Evolutionary conservation across 805 yeast species (phyloP).

Genomic region (Saccharomyces kudriavzevii): DNA sequence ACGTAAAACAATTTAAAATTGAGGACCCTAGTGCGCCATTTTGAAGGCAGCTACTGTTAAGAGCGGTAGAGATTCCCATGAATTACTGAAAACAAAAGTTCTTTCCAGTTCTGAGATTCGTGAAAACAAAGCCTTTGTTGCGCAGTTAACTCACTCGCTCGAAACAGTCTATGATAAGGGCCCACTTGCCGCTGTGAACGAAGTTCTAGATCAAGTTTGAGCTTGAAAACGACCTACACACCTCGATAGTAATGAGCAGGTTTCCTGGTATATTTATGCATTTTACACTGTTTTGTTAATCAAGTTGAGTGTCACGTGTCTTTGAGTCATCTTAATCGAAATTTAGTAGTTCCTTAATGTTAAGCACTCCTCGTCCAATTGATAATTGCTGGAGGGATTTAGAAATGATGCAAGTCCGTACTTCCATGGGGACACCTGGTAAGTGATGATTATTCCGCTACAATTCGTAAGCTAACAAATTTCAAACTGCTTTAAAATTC

Average conservation of each 20-base stretch:
- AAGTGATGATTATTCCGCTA: no score
- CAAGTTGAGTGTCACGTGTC: not conserved
- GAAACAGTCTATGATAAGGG: conserved; percentile 3
- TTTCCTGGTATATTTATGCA: not conserved
- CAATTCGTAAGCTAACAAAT: no score
- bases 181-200: conserved; percentile 1
- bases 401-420: no score
- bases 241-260: not conserved
- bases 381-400: no score
- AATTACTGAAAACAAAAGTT: not conserved
- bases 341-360: no score
- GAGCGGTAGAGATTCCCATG: conserved; percentile 4
- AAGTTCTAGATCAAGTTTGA: not conserved
- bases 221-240: not conserved
- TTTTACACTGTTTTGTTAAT: no score
- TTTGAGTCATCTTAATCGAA: no score
- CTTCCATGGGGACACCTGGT: no score
- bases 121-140: conserved; percentile 2
- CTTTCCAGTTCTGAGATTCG: conserved; percentile 3
- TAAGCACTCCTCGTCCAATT: no score
- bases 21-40: conserved; percentile 4
- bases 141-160: conserved; percentile 1
- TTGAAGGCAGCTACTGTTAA: conserved; percentile 2
- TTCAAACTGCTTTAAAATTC: no score
- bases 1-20: conserved; percentile 1